A percentile compares a stretch with the other conserved stretches of the same genome.
These are phyloP conservation scores for Lecanicillium sp. DNA, from an alignment of 2,329 filamentous ascomycete species.

Conservation along the genomic window DNA sequence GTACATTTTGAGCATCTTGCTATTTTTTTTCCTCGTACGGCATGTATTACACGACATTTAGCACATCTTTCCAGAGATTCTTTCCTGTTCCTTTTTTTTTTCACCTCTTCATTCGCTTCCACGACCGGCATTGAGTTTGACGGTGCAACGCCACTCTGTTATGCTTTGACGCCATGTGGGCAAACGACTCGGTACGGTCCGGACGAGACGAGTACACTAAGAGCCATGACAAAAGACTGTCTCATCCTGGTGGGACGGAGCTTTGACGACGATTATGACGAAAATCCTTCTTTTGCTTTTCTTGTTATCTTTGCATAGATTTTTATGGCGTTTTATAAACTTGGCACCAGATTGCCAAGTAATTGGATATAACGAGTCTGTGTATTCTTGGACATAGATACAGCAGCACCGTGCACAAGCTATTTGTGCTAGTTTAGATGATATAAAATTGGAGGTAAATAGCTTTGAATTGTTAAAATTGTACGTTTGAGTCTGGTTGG, in stretches of 20 bases:
- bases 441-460: too few species aligned
- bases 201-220: not conserved
- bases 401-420: too few species aligned
- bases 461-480: too few species aligned
- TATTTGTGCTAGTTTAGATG: too few species aligned
- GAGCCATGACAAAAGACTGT: not conserved
- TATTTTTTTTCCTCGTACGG: not conserved
- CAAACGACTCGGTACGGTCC: not conserved
- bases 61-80: not conserved
- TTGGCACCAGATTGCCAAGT: too few species aligned
- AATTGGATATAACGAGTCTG: not conserved
- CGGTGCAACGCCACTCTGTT: too few species aligned
- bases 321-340: not conserved
- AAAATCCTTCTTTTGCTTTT: not conserved
- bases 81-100: not conserved
- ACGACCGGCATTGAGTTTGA: too few species aligned
- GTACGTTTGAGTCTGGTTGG: too few species aligned
- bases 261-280: constrained; percentile 7
- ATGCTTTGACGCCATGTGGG: not conserved
- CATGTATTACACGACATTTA: not conserved
- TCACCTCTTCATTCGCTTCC: not conserved
- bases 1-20: not conserved
- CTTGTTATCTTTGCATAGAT: constrained; percentile 5
- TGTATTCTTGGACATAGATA: constrained; percentile 3
- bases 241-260: not conserved